Percentiles rank a stretch among this genome's conserved stretches.
These are phyloP conservation scores for Macaranga tanarius DNA, from an alignment of 441 rosid species.

Conservation along the genomic window DNA sequence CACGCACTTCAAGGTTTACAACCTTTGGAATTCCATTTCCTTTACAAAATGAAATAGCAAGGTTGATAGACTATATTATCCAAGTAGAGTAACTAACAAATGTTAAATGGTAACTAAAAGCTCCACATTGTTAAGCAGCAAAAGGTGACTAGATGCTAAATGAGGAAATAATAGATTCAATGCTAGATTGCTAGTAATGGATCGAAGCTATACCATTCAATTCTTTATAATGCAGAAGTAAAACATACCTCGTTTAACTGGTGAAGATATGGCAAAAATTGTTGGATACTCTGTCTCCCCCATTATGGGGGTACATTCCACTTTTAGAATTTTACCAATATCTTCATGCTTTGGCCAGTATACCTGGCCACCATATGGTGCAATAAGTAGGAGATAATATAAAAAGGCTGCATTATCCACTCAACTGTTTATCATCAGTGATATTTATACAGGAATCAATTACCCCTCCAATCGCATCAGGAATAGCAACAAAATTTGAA, in stretches of 20 bases:
- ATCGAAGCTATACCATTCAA: conserved; percentile 15
- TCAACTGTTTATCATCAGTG: background rate
- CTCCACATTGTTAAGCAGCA: background rate
- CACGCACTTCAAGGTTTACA: conserved; percentile 81
- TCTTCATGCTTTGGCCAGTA: conserved; percentile 94
- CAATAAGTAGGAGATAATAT: conserved; percentile 18
- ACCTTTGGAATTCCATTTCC: conserved; percentile 97
- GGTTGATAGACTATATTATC: conserved; percentile 19
- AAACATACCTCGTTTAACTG: conserved; percentile 69
- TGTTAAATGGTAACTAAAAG: background rate
- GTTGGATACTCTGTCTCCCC: conserved; percentile 75
- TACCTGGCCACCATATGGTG: conserved; percentile 48
- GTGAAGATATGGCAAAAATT: conserved; percentile 80
- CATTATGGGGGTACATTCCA: conserved; percentile 67
- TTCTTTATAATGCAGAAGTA: conserved; percentile 12
- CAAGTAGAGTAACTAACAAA: conserved; percentile 4
- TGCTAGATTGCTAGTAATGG: conserved; percentile 8
- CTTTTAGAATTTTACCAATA: conserved; percentile 72
- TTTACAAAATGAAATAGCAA: conserved; percentile 32
- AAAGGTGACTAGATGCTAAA: background rate
- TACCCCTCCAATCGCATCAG: conserved; percentile 81
- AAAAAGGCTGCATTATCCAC: conserved; percentile 7
- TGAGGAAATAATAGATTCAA: background rate
- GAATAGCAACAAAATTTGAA: conserved; percentile 71
- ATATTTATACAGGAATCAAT: conserved; percentile 19